A percentile compares a stretch with the other conserved stretches of the same genome.
phyloP scores from a whole-genome alignment of 768 basidiomycete genomes.

The Pisolithus orientalis region DNA sequence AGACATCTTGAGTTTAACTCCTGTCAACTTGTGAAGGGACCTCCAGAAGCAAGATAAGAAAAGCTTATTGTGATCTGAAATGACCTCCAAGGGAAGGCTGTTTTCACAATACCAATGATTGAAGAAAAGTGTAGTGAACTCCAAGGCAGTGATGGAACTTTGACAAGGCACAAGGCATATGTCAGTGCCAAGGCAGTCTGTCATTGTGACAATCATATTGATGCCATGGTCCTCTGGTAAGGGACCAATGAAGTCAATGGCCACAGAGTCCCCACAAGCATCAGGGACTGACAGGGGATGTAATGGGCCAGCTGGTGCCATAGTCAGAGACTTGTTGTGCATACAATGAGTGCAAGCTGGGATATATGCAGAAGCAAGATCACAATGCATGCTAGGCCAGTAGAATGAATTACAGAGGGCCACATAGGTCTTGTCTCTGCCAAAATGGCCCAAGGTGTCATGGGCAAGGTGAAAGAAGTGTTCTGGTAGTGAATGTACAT shows the following conservation, averaged over 20 bases:
- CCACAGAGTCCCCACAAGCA: conserved; percentile 13
- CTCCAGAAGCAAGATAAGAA: conserved; percentile 25
- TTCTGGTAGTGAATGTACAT: neutral
- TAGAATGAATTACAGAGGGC: conserved; percentile 19
- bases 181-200: conserved; percentile 4
- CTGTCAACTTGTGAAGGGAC: conserved; percentile 1
- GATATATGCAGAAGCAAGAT: conserved; percentile 4
- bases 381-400: conserved; percentile 6
- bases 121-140: neutral
- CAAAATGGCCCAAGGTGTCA: conserved; percentile 28
- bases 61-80: conserved; percentile 21
- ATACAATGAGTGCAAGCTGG: conserved; percentile 23
- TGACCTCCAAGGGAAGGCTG: conserved; percentile 5
- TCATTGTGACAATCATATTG: conserved; percentile 23
- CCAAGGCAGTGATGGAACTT: neutral
- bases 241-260: conserved; percentile 32
- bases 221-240: conserved; percentile 25
- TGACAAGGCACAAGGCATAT: neutral
- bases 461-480: conserved; percentile 25
- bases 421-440: conserved; percentile 27
- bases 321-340: conserved; percentile 27
- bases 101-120: conserved; percentile 17
- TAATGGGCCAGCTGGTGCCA: conserved; percentile 19
- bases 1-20: too few species aligned
- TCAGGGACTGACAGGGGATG: conserved; percentile 8